These are phyloP conservation scores for Lipomyces kockii DNA, from an alignment of 805 yeast species.

Conservation along the genomic window DNA sequence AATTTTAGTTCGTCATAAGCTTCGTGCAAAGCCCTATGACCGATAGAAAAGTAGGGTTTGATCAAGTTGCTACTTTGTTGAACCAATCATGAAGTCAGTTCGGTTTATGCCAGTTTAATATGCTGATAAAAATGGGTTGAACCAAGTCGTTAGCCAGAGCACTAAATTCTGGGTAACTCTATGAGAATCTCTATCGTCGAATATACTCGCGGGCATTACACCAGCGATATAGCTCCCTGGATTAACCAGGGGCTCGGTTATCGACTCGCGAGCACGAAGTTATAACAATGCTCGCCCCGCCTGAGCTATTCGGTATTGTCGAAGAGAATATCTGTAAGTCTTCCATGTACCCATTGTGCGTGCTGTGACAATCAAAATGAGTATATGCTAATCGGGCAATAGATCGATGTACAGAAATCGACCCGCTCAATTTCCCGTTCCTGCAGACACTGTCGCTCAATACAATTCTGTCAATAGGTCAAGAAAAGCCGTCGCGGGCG, in stretches of 20 bases:
- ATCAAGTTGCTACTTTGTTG: neutral
- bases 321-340: conserved; percentile 73
- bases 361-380: neutral
- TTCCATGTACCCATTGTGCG: neutral
- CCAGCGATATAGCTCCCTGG: neutral
- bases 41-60: neutral
- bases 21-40: neutral
- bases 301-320: conserved; percentile 88
- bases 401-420: conserved; percentile 78
- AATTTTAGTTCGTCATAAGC: neutral
- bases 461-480: conserved; percentile 75
- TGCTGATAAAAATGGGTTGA: neutral
- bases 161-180: no score
- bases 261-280: conserved; percentile 7
- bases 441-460: conserved; percentile 71
- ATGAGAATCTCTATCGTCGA: no score
- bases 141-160: neutral
- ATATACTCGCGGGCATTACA: no score
- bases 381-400: conserved; percentile 20
- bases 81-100: neutral
- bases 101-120: neutral
- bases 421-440: conserved; percentile 76
- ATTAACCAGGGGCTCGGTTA: neutral
- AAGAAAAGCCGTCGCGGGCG: conserved; percentile 79
- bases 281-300: conserved; percentile 83